These are phyloP conservation scores for Cladorrhinum sp. DNA, from an alignment of 2,329 filamentous ascomycete species.

Conservation along the genomic window DNA sequence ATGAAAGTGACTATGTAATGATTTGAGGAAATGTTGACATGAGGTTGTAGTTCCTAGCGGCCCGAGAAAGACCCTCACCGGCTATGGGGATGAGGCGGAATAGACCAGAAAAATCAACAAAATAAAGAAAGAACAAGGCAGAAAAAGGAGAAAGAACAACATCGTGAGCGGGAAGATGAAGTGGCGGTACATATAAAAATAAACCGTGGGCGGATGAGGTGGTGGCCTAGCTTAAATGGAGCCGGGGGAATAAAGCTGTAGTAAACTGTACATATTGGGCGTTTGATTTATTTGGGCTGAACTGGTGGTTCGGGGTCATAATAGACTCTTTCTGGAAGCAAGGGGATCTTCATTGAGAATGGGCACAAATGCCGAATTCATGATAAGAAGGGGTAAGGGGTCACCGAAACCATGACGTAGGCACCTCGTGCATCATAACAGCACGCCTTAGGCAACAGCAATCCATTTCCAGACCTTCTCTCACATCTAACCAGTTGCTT, in stretches of 20 bases:
- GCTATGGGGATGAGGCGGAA: constrained; percentile 55
- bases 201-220: no score
- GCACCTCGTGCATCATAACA: background rate
- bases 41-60: constrained; percentile 50
- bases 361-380: background rate
- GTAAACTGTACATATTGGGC: constrained; percentile 9
- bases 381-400: background rate
- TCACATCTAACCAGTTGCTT: no score
- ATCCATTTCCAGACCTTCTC: background rate
- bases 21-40: background rate
- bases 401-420: background rate
- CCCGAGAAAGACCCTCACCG: constrained; percentile 57
- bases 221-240: no score
- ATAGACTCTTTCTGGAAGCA: background rate
- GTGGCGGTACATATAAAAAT: no score
- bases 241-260: no score
- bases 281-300: background rate
- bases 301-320: background rate
- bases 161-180: no score
- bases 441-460: background rate
- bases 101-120: constrained; percentile 3
- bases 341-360: no score
- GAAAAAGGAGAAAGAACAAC: constrained; percentile 8
- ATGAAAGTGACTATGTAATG: no score
- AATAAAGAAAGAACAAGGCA: no score